These are phyloP conservation scores for Diaporthe citri DNA, from an alignment of 2,329 filamentous ascomycete genomes.

Conservation along the genomic window DNA sequence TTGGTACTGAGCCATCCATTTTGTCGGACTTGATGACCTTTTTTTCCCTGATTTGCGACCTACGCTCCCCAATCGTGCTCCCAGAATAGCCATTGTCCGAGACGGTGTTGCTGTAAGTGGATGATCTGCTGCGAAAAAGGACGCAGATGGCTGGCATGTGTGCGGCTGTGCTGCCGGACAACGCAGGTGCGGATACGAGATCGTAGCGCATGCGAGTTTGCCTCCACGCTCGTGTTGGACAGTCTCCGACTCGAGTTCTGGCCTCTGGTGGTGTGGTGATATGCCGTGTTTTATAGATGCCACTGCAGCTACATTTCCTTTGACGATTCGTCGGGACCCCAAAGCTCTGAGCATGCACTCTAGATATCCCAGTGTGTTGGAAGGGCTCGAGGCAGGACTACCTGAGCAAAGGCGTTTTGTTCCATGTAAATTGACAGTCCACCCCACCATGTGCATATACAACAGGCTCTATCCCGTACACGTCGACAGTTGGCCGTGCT, in stretches of 20 bases:
- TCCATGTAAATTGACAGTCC: neutral
- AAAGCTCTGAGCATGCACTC: neutral
- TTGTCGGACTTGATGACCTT: neutral
- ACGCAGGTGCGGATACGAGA: constrained; percentile 34
- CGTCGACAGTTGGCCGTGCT: neutral
- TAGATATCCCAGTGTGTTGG: neutral
- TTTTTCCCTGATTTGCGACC: neutral
- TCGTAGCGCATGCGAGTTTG: constrained; percentile 19
- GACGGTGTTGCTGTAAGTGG: constrained; percentile 14
- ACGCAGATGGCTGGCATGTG: constrained; percentile 20
- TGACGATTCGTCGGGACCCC: neutral
- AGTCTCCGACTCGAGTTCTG: neutral
- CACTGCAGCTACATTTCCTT: neutral
- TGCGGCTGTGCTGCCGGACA: constrained; percentile 28
- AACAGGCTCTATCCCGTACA: constrained; percentile 3
- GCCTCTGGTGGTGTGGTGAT: constrained; percentile 22
- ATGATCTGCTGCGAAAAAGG: neutral
- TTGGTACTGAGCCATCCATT: neutral
- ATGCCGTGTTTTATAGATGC: constrained; percentile 23
- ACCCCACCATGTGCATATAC: neutral
- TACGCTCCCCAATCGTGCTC: neutral
- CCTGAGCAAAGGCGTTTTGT: neutral
- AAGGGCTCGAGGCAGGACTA: neutral
- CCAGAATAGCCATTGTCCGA: neutral
- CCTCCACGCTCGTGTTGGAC: constrained; percentile 35